A percentile compares a stretch with the other conserved stretches of the same genome.
These are phyloP conservation scores for Histomonas meleagridis DNA, from an alignment of 208 protist genomes.

Conservation along the genomic window DNA sequence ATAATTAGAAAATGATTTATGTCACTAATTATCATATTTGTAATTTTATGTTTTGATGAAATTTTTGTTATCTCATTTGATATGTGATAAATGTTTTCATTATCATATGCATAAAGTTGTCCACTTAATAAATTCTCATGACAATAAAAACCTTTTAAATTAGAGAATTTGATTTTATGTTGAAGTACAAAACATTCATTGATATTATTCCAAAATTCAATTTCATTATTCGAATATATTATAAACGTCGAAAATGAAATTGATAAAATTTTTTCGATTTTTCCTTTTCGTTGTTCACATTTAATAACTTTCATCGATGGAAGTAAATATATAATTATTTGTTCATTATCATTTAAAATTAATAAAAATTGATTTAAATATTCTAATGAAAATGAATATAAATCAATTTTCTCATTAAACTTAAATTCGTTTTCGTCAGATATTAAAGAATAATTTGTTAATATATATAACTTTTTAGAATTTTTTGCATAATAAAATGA, in stretches of 20 bases:
- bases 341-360: neutral
- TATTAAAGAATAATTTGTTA: neutral
- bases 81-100: neutral
- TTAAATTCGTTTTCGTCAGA: neutral
- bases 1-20: neutral
- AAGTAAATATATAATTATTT: neutral
- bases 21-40: neutral
- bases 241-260: neutral
- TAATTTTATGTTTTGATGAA: neutral
- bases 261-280: neutral
- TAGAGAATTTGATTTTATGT: neutral
- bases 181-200: neutral
- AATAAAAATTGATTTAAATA: neutral
- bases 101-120: neutral
- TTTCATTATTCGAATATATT: neutral
- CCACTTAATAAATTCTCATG: neutral
- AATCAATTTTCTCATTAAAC: neutral
- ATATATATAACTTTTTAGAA: too few relatives aligned
- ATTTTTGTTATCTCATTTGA: neutral
- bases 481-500: too few relatives aligned
- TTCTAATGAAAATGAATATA: neutral
- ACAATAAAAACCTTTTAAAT: neutral
- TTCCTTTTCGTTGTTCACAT: neutral
- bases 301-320: neutral
- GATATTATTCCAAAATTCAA: neutral